phyloP scores from a whole-genome alignment of 116 monocot genomes.

The Iris pallida region DNA sequence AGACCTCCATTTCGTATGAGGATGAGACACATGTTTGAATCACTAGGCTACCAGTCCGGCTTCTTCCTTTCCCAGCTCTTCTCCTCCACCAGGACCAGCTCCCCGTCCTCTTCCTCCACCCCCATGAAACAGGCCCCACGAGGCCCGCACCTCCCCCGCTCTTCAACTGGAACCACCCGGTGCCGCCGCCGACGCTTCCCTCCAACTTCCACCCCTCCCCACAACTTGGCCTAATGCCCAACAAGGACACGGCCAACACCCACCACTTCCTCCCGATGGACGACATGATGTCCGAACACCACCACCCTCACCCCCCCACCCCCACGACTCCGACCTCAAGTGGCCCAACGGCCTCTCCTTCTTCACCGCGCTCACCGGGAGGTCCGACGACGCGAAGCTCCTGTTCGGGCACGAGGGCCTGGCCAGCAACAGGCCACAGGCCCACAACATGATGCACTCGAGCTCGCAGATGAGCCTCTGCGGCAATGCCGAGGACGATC shows the following conservation, averaged over 20 bases:
- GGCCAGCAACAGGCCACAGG: too few species aligned
- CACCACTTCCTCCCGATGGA: conserved; percentile 4
- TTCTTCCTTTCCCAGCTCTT: conserved; percentile 91
- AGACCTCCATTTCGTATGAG: conserved; percentile 84
- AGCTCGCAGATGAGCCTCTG: not conserved
- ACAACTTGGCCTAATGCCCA: not conserved
- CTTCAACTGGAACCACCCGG: conserved; percentile 15
- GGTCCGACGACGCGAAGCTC: conserved; percentile 12
- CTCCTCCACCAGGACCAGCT: conserved; percentile 44
- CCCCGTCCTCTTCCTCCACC: conserved; percentile 8
- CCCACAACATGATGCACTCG: not conserved
- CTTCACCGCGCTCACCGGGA: conserved; percentile 21
- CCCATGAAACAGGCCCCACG: conserved; percentile 3
- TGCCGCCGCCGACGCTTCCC: not conserved
- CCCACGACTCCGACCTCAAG: conserved; percentile 6
- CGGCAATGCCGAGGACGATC: not conserved
- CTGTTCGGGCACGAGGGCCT: not conserved
- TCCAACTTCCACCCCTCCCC: conserved; percentile 6
- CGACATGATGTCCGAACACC: not conserved
- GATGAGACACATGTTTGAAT: conserved; percentile 90
- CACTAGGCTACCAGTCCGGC: conserved; percentile 79
- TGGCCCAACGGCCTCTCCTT: conserved; percentile 26
- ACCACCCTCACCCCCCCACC: not conserved
- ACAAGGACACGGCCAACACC: conserved; percentile 1
- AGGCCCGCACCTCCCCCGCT: not conserved